Evolutionary conservation across 1,139 yeast species (phyloP), one percentile per base, ranked within the genome.

Genomic region (Candida freyschussii): DNA sequence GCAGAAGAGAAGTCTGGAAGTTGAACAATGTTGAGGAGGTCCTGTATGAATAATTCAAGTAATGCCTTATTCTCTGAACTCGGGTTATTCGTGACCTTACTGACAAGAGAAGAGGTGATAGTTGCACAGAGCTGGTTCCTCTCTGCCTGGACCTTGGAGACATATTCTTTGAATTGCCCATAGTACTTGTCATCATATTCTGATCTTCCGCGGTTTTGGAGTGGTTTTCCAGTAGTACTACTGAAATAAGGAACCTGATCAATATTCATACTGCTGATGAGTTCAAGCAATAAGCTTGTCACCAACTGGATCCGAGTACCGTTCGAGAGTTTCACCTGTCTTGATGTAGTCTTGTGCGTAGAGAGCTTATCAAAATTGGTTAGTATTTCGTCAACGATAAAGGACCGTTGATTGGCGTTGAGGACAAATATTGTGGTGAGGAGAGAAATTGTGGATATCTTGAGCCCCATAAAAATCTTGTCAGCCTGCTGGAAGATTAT

Each of bases 1-100:
- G 78, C 63, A 0, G 73, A 72, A 0, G 84, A 65, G 74, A 80
- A 82, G 36, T 75, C 79, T 0, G 86, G 83, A 12, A 54, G 56
- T 4, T 60, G 52, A 3, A 80, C 47, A 34, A 80, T 56, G 0
- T 49, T 44, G 6, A 75, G 40, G 20, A 83, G 56, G 47, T 84
- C 94, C 25, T 70, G 72, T 3, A 78, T 46, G 19, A 79, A 60
- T 10, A 66, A 46, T 24, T 78, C 82, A 25, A 81, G 50, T 0
- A 66, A 47, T 18, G 55, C 59, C 27, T 67, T 70, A 17, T 54
- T 56, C n/a, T 59, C 56, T 1, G 65, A 41, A 12, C 67, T 69
- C 8, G 64, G 52, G 14, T 58, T 59, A 5, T 59, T 57, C 5
- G 63, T 40, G 4, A 78, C 50, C 34, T 61, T 65, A 3, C 59